Conservation (phyloP, 2,329 filamentous ascomycete species). For the Hirsutella rhossiliensis region DNA sequence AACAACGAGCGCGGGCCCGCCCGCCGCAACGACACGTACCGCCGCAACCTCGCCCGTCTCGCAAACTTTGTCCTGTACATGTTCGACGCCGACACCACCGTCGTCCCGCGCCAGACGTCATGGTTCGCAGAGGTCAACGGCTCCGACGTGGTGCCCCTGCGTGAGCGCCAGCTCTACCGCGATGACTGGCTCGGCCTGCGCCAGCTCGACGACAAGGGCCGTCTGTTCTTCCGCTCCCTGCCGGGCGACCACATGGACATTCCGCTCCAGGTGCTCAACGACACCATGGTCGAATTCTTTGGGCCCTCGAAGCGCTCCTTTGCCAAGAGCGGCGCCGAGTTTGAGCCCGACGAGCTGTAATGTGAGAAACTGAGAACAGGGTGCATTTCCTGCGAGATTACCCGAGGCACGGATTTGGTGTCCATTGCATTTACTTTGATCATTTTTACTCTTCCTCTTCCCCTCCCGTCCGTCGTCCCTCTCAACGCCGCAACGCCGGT, state of each 20-base stretch:
- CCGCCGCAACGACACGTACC: slow-evolving; percentile 58
- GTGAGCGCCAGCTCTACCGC: slow-evolving; percentile 60
- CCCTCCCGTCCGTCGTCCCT: slow-evolving; percentile 1
- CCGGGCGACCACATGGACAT: slow-evolving; percentile 79
- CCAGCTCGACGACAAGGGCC: slow-evolving; percentile 65
- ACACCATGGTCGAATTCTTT: slow-evolving; percentile 56
- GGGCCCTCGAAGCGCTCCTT: slow-evolving; percentile 32
- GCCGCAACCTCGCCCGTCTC: slow-evolving; percentile 53
- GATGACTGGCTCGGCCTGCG: slow-evolving; percentile 91
- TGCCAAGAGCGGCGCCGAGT: slow-evolving; percentile 20
- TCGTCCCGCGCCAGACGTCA: slow-evolving; percentile 78
- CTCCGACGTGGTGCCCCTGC: slow-evolving; percentile 54
- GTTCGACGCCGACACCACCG: slow-evolving; percentile 76
- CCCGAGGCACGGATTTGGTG: background rate
- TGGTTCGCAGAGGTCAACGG: slow-evolving; percentile 85
- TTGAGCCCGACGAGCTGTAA: slow-evolving; percentile 25
- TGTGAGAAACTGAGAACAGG: background rate
- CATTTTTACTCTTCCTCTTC: background rate
- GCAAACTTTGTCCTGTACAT: slow-evolving; percentile 80
- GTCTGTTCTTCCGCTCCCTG: slow-evolving; percentile 60
- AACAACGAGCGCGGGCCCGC: slow-evolving; percentile 74
- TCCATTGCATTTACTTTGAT: background rate
- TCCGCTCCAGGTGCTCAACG: slow-evolving; percentile 49
- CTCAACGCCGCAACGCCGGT: slow-evolving; percentile 22
- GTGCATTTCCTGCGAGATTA: background rate